phyloP scores from a whole-genome alignment of 1,284 basidiomycete genomes.

The Pulveroboletus sp. region DNA sequence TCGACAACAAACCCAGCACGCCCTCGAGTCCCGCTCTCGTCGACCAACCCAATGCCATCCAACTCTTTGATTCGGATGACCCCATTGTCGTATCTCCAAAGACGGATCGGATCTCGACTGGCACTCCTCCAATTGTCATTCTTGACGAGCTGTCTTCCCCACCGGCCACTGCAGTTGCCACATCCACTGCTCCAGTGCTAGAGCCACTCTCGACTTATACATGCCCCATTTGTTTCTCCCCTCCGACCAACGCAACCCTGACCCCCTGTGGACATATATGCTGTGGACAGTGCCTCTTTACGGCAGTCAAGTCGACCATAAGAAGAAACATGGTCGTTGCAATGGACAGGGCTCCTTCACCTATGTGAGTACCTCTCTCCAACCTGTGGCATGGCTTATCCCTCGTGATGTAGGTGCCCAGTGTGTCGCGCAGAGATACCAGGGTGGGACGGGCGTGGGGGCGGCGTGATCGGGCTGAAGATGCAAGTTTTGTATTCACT shows the following conservation, averaged over 20 bases:
- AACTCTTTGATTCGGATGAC: conserved; percentile 6
- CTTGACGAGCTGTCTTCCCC: background rate
- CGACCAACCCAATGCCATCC: background rate
- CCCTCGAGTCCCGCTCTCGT: background rate
- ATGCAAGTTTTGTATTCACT: conserved; percentile 47
- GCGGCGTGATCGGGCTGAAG: conserved; percentile 63
- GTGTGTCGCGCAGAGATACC: conserved; percentile 62
- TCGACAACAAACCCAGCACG: background rate
- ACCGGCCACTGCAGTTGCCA: background rate
- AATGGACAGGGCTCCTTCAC: conserved; percentile 41
- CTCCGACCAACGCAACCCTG: conserved; percentile 71
- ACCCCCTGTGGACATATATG: conserved; percentile 79
- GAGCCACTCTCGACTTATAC: conserved; percentile 64
- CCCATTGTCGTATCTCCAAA: background rate
- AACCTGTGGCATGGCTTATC: background rate
- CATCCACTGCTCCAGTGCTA: conserved; percentile 3
- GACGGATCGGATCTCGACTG: too few relatives aligned
- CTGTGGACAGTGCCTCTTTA: conserved; percentile 75
- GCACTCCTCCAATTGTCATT: background rate
- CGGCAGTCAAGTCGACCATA: conserved; percentile 64
- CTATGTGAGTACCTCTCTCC: conserved; percentile 44
- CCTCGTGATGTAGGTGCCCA: conserved; percentile 48
- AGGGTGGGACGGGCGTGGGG: conserved; percentile 66
- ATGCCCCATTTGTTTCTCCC: conserved; percentile 77
- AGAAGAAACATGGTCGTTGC: conserved; percentile 48